Evolutionary conservation across 768 basidiomycete species (phyloP).

Genomic region (Holtermannia corniformis): DNA sequence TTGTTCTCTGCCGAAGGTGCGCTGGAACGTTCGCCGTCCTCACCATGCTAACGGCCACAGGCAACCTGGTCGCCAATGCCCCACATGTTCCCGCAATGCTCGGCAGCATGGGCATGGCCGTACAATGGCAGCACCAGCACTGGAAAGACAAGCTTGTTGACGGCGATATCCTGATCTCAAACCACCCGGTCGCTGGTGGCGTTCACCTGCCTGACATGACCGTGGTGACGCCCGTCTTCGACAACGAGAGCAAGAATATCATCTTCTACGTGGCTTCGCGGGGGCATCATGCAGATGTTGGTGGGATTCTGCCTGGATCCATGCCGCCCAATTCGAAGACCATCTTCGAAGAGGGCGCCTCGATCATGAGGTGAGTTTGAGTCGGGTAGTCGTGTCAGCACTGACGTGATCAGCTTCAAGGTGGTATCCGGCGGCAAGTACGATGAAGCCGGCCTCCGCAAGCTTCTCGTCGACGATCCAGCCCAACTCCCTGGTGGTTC

Average conservation of each 20-base stretch:
- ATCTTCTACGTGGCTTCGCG: conserved; percentile 61
- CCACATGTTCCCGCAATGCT: conserved; percentile 23
- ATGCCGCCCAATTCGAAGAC: conserved; percentile 93
- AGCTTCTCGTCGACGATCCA: conserved; percentile 60
- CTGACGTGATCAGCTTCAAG: too few species aligned
- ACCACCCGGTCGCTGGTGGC: conserved; percentile 11
- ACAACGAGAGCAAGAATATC: conserved; percentile 47
- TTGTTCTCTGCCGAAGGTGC: conserved; percentile 91
- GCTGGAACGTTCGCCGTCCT: conserved; percentile 77
- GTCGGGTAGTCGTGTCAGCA: too few species aligned
- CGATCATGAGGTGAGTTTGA: too few species aligned
- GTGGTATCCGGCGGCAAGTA: conserved; percentile 73
- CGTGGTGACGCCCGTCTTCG: conserved; percentile 84
- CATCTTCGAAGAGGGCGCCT: conserved; percentile 87
- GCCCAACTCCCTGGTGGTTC: conserved; percentile 24
- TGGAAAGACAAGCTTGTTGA: conserved; percentile 55
- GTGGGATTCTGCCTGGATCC: conserved; percentile 76
- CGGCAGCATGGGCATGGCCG: conserved; percentile 33
- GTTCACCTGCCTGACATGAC: conserved; percentile 80
- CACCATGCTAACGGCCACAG: too few species aligned
- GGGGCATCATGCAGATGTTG: conserved; percentile 79
- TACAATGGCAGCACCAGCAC: conserved; percentile 26
- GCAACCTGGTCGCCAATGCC: too few species aligned
- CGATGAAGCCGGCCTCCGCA: conserved; percentile 59
- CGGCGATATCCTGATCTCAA: conserved; percentile 88